These are phyloP conservation scores for Suhomyces anneliseae DNA, from an alignment of 1,139 yeast species.

Conservation along the genomic window DNA sequence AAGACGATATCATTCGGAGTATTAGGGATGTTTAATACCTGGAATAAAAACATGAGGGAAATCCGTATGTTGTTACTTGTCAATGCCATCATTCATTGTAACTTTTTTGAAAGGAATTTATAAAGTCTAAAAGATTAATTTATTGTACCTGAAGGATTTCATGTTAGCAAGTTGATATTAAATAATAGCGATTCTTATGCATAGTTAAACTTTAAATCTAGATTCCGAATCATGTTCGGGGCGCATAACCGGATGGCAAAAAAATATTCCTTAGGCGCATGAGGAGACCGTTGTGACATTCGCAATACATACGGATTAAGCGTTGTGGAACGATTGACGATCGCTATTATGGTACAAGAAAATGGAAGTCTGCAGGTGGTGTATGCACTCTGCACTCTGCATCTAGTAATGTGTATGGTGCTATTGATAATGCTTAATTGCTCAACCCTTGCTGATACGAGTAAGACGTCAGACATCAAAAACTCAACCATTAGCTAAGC, in stretches of 20 bases:
- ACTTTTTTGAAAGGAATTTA: too few species aligned
- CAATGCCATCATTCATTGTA: too few species aligned
- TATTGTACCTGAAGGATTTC: background rate
- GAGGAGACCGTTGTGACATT: constrained; percentile 8
- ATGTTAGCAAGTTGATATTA: background rate
- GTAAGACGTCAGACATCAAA: too few species aligned
- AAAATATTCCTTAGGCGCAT: background rate
- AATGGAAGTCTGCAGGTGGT: constrained; percentile 9
- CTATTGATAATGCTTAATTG: too few species aligned
- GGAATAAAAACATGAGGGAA: too few species aligned
- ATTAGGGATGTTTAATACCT: too few species aligned
- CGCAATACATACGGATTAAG: constrained; percentile 3
- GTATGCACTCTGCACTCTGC: background rate
- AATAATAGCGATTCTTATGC: constrained; percentile 5
- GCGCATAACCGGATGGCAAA: background rate
- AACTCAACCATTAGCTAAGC: too few species aligned
- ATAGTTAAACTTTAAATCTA: constrained; percentile 5
- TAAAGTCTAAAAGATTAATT: too few species aligned
- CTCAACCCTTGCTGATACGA: too few species aligned
- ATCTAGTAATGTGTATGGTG: background rate
- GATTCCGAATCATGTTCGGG: background rate
- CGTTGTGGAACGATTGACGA: constrained; percentile 8
- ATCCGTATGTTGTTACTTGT: too few species aligned
- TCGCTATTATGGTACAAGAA: constrained; percentile 1
- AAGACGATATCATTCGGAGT: background rate